phyloP scores from a whole-genome alignment of 2,329 filamentous ascomycete species.

The Ophiostoma montium region DNA sequence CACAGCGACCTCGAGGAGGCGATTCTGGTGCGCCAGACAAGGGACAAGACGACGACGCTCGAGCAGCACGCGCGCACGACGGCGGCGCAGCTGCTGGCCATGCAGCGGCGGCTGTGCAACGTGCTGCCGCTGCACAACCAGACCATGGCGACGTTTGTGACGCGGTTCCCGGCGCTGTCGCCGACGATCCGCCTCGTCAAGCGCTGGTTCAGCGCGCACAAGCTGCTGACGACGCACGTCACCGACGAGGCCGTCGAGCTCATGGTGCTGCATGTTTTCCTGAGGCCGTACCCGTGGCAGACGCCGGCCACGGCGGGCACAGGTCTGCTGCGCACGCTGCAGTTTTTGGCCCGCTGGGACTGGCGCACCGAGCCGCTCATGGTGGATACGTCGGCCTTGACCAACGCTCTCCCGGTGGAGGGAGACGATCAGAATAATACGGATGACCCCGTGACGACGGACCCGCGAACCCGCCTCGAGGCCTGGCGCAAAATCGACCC shows the following conservation, averaged over 20 bases:
- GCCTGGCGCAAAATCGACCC: constrained; percentile 83
- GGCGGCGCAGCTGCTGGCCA: constrained; percentile 52
- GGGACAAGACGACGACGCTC: constrained; percentile 56
- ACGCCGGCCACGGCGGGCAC: constrained; percentile 62
- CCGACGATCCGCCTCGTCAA: constrained; percentile 74
- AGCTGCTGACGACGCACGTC: constrained; percentile 51
- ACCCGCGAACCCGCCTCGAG: constrained; percentile 47
- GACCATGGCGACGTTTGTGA: constrained; percentile 65
- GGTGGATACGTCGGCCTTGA: constrained; percentile 51
- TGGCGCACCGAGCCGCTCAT: constrained; percentile 76
- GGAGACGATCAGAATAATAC: too few relatives aligned
- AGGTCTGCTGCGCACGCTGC: constrained; percentile 68
- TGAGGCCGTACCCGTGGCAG: constrained; percentile 69
- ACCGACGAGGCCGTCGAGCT: constrained; percentile 74
- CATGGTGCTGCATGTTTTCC: constrained; percentile 61
- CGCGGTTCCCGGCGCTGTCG: constrained; percentile 65
- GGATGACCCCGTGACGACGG: constrained; percentile 23
- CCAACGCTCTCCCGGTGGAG: constrained; percentile 30
- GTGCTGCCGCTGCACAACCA: constrained; percentile 69
- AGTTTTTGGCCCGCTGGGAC: constrained; percentile 77
- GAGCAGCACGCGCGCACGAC: constrained; percentile 53
- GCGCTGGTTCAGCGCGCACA: constrained; percentile 76
- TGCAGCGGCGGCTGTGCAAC: constrained; percentile 57
- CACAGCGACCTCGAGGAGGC: constrained; percentile 77
- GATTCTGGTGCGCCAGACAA: constrained; percentile 64